Evolutionary conservation across 2,329 filamentous ascomycete species (phyloP).

Genomic region (Chaetomium sp.): DNA sequence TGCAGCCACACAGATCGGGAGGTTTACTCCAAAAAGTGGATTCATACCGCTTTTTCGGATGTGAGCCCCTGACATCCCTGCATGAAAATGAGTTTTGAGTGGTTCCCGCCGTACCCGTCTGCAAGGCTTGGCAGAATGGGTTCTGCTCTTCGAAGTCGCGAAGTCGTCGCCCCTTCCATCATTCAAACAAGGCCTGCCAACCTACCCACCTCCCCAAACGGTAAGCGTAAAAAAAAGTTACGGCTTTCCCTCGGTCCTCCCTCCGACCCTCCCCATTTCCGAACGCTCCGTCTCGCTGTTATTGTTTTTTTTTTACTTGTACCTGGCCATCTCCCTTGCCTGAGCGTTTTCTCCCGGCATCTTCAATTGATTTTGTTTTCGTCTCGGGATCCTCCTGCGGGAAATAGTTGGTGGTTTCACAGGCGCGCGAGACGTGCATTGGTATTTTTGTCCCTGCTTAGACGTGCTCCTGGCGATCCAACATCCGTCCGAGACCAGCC

Average conservation of each 20-base stretch:
- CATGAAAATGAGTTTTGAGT: slow-evolving; percentile 17
- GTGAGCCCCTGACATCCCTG: slow-evolving; percentile 28
- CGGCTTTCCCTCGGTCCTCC: slow-evolving; percentile 21
- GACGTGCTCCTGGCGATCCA: slow-evolving; percentile 20
- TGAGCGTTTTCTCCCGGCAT: slow-evolving; percentile 14
- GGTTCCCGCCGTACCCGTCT: slow-evolving; percentile 20
- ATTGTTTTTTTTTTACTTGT: slow-evolving; percentile 21
- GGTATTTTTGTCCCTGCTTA: slow-evolving; percentile 21
- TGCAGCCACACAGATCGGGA: slow-evolving; percentile 26
- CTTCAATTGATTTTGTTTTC: slow-evolving; percentile 5
- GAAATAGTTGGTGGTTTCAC: slow-evolving; percentile 9
- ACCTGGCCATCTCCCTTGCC: slow-evolving; percentile 12
- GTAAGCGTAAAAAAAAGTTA: slow-evolving; percentile 35
- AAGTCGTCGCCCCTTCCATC: slow-evolving; percentile 32
- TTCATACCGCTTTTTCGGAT: slow-evolving; percentile 34
- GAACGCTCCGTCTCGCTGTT: slow-evolving; percentile 29
- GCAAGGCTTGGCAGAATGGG: slow-evolving; percentile 27
- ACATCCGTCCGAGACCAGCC: background rate
- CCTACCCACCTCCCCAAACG: slow-evolving; percentile 29
- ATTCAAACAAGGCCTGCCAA: slow-evolving; percentile 30
- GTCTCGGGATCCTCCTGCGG: slow-evolving; percentile 14
- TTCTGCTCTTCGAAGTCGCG: slow-evolving; percentile 25
- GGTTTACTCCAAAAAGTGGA: slow-evolving; percentile 28
- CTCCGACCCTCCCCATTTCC: slow-evolving; percentile 18
- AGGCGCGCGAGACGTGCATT: slow-evolving; percentile 18